Base-by-base conservation (phyloP, 768 basidiomycete species). In the Gelatoporia subvermispora region DNA sequence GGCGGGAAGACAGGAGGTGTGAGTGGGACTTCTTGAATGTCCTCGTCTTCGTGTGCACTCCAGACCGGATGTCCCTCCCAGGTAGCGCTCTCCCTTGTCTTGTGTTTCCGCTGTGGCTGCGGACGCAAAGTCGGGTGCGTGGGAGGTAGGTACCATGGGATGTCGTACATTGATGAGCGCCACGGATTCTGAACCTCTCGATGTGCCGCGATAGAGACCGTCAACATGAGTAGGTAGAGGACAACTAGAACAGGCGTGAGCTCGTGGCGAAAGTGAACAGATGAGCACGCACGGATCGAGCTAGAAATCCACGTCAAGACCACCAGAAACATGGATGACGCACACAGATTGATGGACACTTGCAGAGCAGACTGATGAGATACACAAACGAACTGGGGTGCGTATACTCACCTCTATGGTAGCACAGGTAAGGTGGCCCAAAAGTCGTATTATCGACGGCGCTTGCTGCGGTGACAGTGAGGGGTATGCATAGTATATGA, bases 361-460 rank as follows among this genome's bases (percentile, higher is more conserved):
- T 53, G 58, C 15, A 21, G 43, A 41, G 18, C 13, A 31, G 13
- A 31, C 5, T 31, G 7, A n/a, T 25, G 48, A 35, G 16, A 31
- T 40, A 41, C 31, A 50, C 24, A 54, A 35, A 52, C 9, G 22
- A 17, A 22, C 38, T 28, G 17, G 28, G 34, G 20, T n/a, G 49
- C 36, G 17, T 24, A 59, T 20, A 35, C 72, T 50, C 45, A 77
- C 76, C 54, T 35, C 64, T 56, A 3, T 44, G 50, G 15, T 58
- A 63, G 50, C 74, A 76, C n/a, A 60, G 56, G 9, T 53, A 49
- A 8, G 70, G 64, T 17, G 73, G 71, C 7, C 74, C 71, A 45
- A 69, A 70, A 31, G 78, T 52, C 11, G 79, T 77, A 22, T 69
- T 59, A 49, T 66, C 69, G 41, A 82, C 70, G 18, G 76, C 75